phyloP scores from a whole-genome alignment of 768 basidiomycete species.

The Boletus pseudopeckii region DNA sequence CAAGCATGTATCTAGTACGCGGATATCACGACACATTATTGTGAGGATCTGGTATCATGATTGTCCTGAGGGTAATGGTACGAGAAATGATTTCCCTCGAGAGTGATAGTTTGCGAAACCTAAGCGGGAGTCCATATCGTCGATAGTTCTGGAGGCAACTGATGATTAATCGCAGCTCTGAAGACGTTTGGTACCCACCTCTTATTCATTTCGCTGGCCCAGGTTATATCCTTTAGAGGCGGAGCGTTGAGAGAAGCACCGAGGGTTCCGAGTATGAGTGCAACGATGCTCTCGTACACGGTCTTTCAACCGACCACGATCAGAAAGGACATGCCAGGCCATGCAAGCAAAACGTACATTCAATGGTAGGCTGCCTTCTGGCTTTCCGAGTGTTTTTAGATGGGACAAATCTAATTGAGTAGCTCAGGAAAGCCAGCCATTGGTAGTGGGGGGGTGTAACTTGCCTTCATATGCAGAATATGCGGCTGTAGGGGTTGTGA shows the following conservation, averaged over 20 bases:
- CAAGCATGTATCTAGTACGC: conserved; percentile 1
- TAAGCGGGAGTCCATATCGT: conserved; percentile 69
- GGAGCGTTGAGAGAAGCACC: conserved; percentile 73
- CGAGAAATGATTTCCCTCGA: conserved; percentile 42
- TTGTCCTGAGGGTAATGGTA: conserved; percentile 1
- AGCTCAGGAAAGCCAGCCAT: background rate
- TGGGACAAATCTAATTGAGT: conserved; percentile 60
- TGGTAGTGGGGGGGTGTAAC: conserved; percentile 32
- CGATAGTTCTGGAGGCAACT: conserved; percentile 52
- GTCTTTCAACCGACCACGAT: conserved; percentile 44
- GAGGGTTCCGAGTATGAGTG: conserved; percentile 63
- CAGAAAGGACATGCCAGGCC: background rate
- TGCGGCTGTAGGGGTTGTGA: conserved; percentile 47
- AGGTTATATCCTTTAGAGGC: conserved; percentile 74
- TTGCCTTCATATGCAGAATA: conserved; percentile 79
- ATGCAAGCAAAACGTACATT: conserved; percentile 43
- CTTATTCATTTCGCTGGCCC: conserved; percentile 86
- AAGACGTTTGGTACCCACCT: conserved; percentile 44
- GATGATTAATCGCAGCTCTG: background rate
- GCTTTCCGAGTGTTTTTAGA: conserved; percentile 70
- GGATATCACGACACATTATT: background rate
- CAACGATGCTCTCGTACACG: conserved; percentile 59
- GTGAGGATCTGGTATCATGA: conserved; percentile 1
- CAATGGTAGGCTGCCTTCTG: conserved; percentile 61
- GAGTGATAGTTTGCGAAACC: conserved; percentile 63